A percentile compares a stretch with the other conserved stretches of the same genome.
Conservation (phyloP, 352 stramenopile genomes). For the Phytophthora colocasiae region DNA sequence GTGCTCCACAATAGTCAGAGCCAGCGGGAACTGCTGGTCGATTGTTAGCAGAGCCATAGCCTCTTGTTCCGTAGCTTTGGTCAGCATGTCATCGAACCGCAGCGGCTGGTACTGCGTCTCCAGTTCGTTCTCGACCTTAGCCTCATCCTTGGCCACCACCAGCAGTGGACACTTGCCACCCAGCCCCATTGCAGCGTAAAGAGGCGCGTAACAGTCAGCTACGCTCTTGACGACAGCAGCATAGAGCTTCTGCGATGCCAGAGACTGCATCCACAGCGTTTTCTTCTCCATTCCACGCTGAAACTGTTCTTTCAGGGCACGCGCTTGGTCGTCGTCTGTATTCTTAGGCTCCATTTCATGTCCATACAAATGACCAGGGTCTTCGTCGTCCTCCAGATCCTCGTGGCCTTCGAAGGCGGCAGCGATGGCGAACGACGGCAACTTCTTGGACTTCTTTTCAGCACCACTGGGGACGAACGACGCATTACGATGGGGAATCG, state of each 20-base stretch:
- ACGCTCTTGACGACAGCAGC: constrained; percentile 55
- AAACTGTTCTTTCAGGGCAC: constrained; percentile 50
- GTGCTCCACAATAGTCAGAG: constrained; percentile 59
- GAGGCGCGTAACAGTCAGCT: constrained; percentile 66
- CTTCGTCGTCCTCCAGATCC: constrained; percentile 43
- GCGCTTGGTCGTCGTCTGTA: constrained; percentile 28
- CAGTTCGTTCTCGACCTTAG: constrained; percentile 28
- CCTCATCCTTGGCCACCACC: constrained; percentile 21
- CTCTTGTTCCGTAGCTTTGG: constrained; percentile 72
- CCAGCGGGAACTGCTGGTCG: constrained; percentile 39
- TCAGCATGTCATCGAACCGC: constrained; percentile 65
- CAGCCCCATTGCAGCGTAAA: constrained; percentile 49
- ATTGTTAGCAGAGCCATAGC: constrained; percentile 64
- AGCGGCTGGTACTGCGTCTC: constrained; percentile 60
- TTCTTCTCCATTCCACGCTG: constrained; percentile 70
- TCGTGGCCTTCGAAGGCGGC: constrained; percentile 66
- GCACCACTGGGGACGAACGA: constrained; percentile 23
- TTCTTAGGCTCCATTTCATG: constrained; percentile 23
- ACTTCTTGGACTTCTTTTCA: constrained; percentile 21
- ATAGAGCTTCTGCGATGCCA: constrained; percentile 47
- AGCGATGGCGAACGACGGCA: constrained; percentile 59
- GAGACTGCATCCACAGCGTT: constrained; percentile 64
- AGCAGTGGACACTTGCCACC: constrained; percentile 34
- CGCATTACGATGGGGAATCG: constrained; percentile 9
- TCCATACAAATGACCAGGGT: constrained; percentile 24